Conservation (phyloP, 75 land plant genomes). For the Pinus taeda region DNA sequence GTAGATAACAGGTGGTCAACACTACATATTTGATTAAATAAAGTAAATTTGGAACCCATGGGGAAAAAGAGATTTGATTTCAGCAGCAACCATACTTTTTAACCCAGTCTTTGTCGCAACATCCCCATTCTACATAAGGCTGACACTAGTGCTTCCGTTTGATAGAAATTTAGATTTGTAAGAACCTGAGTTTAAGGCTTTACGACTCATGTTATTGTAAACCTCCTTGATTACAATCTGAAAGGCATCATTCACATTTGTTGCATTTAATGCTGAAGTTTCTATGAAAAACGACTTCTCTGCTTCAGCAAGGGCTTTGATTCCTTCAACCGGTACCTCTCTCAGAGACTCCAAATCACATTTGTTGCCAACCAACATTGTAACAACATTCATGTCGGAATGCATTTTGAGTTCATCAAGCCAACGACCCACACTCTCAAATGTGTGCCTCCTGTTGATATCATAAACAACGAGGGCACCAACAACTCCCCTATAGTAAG, state of each 20-base stretch:
- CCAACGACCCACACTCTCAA: constrained; percentile 47
- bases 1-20: too few relatives aligned
- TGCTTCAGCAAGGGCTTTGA: constrained; percentile 37
- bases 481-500: constrained; percentile 51
- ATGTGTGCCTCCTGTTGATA: constrained; percentile 32
- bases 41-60: not conserved
- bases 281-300: constrained; percentile 47
- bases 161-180: constrained; percentile 9
- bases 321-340: constrained; percentile 49
- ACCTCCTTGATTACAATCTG: constrained; percentile 41
- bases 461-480: constrained; percentile 56
- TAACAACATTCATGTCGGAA: constrained; percentile 62
- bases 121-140: not conserved
- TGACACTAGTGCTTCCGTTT: not conserved
- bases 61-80: not conserved
- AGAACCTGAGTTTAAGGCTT: constrained; percentile 19
- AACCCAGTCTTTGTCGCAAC: not conserved
- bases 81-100: not conserved
- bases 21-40: not conserved
- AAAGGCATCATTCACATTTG: constrained; percentile 38
- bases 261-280: constrained; percentile 38
- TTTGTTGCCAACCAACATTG: constrained; percentile 74
- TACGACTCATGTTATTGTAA: constrained; percentile 28
- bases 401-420: constrained; percentile 52
- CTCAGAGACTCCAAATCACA: constrained; percentile 45